These are phyloP conservation scores for Cryptococcus deneoformans DNA, from an alignment of 1,284 basidiomycete genomes.

Conservation along the genomic window DNA sequence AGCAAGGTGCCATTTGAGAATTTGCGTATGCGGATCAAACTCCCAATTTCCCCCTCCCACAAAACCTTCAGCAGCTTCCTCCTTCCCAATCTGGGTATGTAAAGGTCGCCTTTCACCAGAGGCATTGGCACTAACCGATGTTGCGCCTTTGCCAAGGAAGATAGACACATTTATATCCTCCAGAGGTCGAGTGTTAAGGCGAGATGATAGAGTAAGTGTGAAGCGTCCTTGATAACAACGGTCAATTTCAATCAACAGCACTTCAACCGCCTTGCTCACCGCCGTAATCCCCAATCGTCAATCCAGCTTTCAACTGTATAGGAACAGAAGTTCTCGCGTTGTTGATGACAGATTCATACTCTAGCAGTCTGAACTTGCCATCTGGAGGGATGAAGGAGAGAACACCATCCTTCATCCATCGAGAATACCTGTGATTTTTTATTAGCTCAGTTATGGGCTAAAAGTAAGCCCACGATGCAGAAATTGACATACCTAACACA, in stretches of 20 bases:
- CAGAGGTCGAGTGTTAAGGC: conserved; percentile 61
- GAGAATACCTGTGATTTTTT: conserved; percentile 58
- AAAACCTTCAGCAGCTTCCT: conserved; percentile 29
- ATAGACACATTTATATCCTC: conserved; percentile 70
- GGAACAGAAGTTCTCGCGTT: conserved; percentile 59
- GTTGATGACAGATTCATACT: conserved; percentile 64
- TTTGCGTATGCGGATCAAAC: conserved; percentile 68
- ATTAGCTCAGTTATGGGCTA: not conserved
- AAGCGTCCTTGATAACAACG: conserved; percentile 58
- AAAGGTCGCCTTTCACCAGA: conserved; percentile 40
- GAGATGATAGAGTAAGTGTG: conserved; percentile 66
- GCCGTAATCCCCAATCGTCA: conserved; percentile 62
- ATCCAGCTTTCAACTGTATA: conserved; percentile 60
- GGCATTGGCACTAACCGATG: conserved; percentile 50
- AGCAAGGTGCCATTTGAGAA: conserved; percentile 71
- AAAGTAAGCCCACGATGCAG: not conserved
- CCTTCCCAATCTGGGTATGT: conserved; percentile 55
- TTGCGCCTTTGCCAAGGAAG: conserved; percentile 68
- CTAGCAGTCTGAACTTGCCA: conserved; percentile 80
- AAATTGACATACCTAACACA: conserved; percentile 71
- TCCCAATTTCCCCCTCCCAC: conserved; percentile 68
- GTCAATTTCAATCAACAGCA: not conserved
- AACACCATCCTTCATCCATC: conserved; percentile 73
- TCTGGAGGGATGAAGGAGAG: conserved; percentile 95
- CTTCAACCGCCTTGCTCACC: conserved; percentile 51